Base-by-base conservation (phyloP, 768 basidiomycete species). In the Agaricus bisporus region DNA sequence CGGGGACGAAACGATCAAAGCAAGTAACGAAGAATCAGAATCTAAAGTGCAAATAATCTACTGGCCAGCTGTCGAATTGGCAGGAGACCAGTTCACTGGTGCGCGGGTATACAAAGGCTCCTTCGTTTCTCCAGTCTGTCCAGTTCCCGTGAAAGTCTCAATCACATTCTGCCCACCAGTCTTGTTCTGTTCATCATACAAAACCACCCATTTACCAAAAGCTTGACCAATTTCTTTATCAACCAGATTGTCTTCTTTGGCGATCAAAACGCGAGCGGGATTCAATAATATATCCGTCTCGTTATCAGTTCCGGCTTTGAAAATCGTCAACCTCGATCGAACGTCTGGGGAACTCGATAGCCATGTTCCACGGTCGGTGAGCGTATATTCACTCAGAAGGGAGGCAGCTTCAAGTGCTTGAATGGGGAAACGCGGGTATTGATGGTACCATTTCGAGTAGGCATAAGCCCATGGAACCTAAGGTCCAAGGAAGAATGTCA, bases 391-490 rank as follows among this genome's bases (percentile, higher is more conserved):
- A 7, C 65, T 61, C 37, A 81, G 63, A 5, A 70, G 57, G 2
- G 78, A 68, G 1, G 81, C 78, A 0, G 77, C 78, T 17, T 63
- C 58, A 11, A 82, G 64, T 0, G 79, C 77, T 62, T 80, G 69
- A 1, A 74, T 60, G 0, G 80, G 80, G 63, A 78, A 82, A 0
- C 68, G 70, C 2, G 78, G 71, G 61, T 80, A 81, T 59, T 81
- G 76, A 59, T 82, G 80, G 58, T 82, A 83, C 80, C 80, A 83
- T 22, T 69, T 74, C 3, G 79, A 78, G 58, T 78, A 77, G 9
- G 69, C 61, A 39, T 68, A 64, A 5, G 71, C 79, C 81, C 80
- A 82, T 2, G 81, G 81, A 5, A 81, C 72, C 78, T 81, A 37
- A 18, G 36, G 10, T 17, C 41, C 20, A 58, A 22, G 22, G 22